Evolutionary conservation across 768 basidiomycete genomes (phyloP).

Genomic region (Hirschioporus abietinus): DNA sequence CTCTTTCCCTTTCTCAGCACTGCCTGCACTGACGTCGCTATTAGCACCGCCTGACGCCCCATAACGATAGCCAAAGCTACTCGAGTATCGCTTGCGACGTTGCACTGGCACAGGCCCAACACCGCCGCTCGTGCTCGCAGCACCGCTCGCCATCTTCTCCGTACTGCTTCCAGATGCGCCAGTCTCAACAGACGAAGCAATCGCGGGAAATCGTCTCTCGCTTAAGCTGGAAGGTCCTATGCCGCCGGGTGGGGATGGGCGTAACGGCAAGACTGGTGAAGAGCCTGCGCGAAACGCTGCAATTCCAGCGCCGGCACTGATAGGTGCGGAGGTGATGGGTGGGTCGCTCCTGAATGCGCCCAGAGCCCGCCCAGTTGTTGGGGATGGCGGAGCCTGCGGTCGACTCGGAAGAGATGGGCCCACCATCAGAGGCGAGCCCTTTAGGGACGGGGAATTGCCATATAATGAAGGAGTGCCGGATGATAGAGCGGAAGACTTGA

Average conservation of each 20-base stretch:
- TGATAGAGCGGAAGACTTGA: constrained; percentile 47
- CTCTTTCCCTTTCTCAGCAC: constrained; percentile 35
- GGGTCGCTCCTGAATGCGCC: neutral
- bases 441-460: constrained; percentile 42
- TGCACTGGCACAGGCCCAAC: constrained; percentile 2
- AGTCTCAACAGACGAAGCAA: constrained; percentile 28
- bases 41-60: constrained; percentile 32
- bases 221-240: constrained; percentile 38
- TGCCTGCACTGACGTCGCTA: constrained; percentile 27
- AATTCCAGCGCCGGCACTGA: neutral
- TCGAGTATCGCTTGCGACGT: constrained; percentile 62
- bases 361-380: constrained; percentile 37
- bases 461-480: constrained; percentile 44
- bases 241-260: constrained; percentile 29
- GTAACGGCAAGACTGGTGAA: constrained; percentile 28
- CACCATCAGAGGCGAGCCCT: constrained; percentile 33
- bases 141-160: constrained; percentile 16
- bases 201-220: constrained; percentile 30
- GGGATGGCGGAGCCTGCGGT: constrained; percentile 29
- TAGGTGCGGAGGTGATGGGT: neutral
- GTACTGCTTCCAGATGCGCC: constrained; percentile 15
- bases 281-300: constrained; percentile 16
- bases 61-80: constrained; percentile 74
- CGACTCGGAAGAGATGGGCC: constrained; percentile 31
- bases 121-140: constrained; percentile 5